phyloP scores from a whole-genome alignment of 2,329 filamentous ascomycete species.

The Blumeriella jaapii region DNA sequence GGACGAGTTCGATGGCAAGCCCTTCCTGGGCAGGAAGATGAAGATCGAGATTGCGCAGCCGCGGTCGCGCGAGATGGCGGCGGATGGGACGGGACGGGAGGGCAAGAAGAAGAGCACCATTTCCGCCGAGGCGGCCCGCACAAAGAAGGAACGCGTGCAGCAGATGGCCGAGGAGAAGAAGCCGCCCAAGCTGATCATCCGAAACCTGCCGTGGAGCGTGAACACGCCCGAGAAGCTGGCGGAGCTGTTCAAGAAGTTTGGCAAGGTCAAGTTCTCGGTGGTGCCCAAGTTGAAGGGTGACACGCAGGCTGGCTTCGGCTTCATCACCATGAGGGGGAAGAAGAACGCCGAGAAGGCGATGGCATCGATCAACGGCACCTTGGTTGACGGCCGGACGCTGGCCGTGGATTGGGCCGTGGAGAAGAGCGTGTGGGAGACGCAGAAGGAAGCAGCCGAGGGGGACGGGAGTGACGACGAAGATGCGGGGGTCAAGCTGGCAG shows the following conservation, averaged over 20 bases:
- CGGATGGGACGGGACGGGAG: constrained; percentile 33
- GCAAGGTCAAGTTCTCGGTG: constrained; percentile 80
- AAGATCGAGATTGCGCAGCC: constrained; percentile 81
- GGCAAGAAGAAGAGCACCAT: constrained; percentile 27
- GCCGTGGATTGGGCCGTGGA: constrained; percentile 97
- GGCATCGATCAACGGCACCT: constrained; percentile 75
- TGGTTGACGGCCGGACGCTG: constrained; percentile 74
- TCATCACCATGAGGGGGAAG: constrained; percentile 75
- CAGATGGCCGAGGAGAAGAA: constrained; percentile 48
- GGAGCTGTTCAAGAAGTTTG: constrained; percentile 72
- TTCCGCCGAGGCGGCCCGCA: constrained; percentile 29
- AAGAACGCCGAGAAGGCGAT: constrained; percentile 90
- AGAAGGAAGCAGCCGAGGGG: constrained; percentile 35
- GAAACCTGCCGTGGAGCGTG: constrained; percentile 93
- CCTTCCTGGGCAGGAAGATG: constrained; percentile 70
- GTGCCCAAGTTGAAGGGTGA: constrained; percentile 62
- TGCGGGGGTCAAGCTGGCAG: constrained; percentile 22
- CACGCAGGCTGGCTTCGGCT: constrained; percentile 75
- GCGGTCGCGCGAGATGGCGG: constrained; percentile 56
- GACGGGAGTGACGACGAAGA: constrained; percentile 29
- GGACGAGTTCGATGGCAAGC: constrained; percentile 66
- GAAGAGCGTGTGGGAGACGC: constrained; percentile 70
- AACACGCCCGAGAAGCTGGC: constrained; percentile 74
- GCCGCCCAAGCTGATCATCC: constrained; percentile 70
- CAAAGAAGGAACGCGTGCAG: constrained; percentile 45